Evolutionary conservation across 129 eudicot species (phyloP).

Genomic region (Flaveria brownii): DNA sequence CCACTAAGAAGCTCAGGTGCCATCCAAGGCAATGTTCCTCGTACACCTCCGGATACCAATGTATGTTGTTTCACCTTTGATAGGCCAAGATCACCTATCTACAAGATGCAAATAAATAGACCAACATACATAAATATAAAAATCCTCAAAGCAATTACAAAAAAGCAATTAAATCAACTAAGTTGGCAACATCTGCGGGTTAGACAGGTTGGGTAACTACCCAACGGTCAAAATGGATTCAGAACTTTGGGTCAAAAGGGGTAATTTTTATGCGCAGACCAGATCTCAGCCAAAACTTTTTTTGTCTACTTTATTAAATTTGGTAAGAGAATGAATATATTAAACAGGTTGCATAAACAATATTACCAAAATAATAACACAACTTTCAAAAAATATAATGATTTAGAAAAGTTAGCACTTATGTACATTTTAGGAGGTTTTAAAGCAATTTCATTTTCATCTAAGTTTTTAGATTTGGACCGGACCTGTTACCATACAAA

Average conservation of each 20-base stretch:
- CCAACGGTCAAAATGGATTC: neutral
- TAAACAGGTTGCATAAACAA: neutral
- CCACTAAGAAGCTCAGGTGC: constrained; percentile 68
- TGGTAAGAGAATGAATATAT: neutral
- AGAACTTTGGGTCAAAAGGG: neutral
- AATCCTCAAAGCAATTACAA: neutral
- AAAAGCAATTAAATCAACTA: neutral
- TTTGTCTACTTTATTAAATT: neutral
- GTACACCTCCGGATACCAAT: constrained; percentile 57
- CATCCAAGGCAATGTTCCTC: constrained; percentile 73
- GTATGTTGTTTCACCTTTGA: constrained; percentile 58
- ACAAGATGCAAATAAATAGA: neutral
- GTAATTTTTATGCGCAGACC: neutral
- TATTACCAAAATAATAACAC: neutral
- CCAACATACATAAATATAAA: neutral
- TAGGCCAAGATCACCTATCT: constrained; percentile 58
- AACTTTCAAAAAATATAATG: neutral
- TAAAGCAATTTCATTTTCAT: neutral
- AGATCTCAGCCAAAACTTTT: neutral
- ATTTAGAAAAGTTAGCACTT: constrained; percentile 13
- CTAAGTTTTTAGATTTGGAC: neutral
- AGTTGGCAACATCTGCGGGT: neutral
- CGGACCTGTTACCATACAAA: neutral
- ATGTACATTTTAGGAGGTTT: neutral
- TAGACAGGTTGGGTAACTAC: constrained; percentile 2